phyloP scores from a whole-genome alignment of 768 basidiomycete genomes.

The Tricholomella constricta region DNA sequence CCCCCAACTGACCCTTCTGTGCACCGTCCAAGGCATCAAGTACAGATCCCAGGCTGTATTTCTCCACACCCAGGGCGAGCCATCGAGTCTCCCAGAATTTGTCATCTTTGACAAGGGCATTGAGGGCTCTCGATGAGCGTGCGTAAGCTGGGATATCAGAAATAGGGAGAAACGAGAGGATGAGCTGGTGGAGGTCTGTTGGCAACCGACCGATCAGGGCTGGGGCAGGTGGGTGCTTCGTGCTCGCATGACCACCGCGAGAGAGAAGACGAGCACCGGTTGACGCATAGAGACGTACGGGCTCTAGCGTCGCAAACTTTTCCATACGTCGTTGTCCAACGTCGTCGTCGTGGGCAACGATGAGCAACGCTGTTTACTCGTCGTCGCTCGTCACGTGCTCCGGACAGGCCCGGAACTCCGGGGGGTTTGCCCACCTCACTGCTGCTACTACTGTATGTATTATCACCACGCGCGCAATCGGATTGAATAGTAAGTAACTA shows the following conservation, averaged over 20 bases:
- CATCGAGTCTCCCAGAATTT: constrained; percentile 78
- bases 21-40: constrained; percentile 60
- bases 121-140: constrained; percentile 62
- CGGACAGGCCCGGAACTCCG: no score
- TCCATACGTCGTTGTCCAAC: constrained; percentile 65
- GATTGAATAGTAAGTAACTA: no score
- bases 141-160: constrained; percentile 82
- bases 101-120: constrained; percentile 68
- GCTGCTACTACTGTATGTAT: no score
- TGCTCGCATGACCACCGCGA: constrained; percentile 12
- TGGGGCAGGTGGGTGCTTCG: constrained; percentile 23
- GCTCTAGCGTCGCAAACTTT: constrained; percentile 85
- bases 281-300: constrained; percentile 56
- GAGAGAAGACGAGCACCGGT: constrained; percentile 32
- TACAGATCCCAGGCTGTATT: constrained; percentile 37
- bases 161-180: constrained; percentile 74
- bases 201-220: constrained; percentile 78
- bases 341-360: constrained; percentile 4
- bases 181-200: constrained; percentile 69
- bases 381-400: constrained; percentile 9
- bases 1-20: constrained; percentile 84
- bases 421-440: no score
- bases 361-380: constrained; percentile 6
- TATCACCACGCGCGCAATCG: no score
- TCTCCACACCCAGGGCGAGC: constrained; percentile 52